Evolutionary conservation across 345 rosid species (phyloP).

Genomic region (Microthlaspi erraticum): DNA sequence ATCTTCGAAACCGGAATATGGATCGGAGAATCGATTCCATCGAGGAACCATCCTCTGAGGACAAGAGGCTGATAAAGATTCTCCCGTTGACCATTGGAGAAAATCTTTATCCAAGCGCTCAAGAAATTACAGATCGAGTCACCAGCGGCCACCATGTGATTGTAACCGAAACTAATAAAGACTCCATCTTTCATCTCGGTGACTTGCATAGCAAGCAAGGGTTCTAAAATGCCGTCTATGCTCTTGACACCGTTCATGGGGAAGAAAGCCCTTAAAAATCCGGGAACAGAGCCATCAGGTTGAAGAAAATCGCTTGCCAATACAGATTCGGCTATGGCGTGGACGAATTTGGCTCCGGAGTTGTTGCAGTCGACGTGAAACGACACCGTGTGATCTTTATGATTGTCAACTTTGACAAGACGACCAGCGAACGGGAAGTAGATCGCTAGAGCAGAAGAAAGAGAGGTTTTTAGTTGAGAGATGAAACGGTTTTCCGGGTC

Average conservation of each 20-base stretch:
- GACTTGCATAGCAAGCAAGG: conserved; percentile 51
- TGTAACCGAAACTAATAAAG: conserved; percentile 46
- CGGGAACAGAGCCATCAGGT: conserved; percentile 38
- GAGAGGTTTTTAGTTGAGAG: neutral
- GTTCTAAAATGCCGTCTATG: conserved; percentile 34
- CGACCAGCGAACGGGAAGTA: conserved; percentile 36
- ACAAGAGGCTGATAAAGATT: conserved; percentile 6
- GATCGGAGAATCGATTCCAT: conserved; percentile 18
- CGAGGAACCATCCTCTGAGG: conserved; percentile 38
- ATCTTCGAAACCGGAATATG: conserved; percentile 32
- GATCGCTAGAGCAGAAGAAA: conserved; percentile 3
- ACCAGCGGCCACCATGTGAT: conserved; percentile 51
- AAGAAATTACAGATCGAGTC: conserved; percentile 52
- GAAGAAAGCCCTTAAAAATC: conserved; percentile 39
- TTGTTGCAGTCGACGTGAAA: conserved; percentile 17
- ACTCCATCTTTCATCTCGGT: conserved; percentile 52
- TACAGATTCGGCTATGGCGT: conserved; percentile 42
- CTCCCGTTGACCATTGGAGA: conserved; percentile 11
- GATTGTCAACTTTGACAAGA: conserved; percentile 22
- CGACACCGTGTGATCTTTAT: conserved; percentile 21
- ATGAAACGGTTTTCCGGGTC: neutral
- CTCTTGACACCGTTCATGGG: conserved; percentile 28
- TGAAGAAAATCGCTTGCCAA: conserved; percentile 35
- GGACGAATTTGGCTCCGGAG: conserved; percentile 38
- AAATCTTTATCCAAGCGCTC: conserved; percentile 51